These are phyloP conservation scores for Neofusicoccum parvum DNA, from an alignment of 2,329 filamentous ascomycete genomes.

Conservation along the genomic window DNA sequence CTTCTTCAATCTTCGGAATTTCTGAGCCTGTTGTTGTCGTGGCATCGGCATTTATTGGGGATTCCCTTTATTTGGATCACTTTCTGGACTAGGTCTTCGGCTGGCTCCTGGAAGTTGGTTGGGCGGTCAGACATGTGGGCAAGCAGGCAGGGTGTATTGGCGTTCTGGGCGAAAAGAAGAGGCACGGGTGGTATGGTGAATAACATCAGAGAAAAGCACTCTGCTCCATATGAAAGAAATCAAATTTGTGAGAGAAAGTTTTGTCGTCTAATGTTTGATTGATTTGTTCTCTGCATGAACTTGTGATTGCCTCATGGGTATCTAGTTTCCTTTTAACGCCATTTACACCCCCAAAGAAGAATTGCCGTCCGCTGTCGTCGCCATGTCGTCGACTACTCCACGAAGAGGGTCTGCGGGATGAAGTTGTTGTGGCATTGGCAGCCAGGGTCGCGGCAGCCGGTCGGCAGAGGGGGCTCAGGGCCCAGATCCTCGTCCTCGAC, in stretches of 20 bases:
- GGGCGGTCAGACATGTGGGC: background rate
- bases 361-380: background rate
- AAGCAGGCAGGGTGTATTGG: constrained; percentile 1
- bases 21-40: too few relatives aligned
- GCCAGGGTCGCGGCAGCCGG: constrained; percentile 43
- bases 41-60: too few relatives aligned
- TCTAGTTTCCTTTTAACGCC: background rate
- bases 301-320: constrained; percentile 8
- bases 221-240: background rate
- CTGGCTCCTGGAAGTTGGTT: background rate
- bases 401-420: constrained; percentile 13
- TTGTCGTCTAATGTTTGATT: background rate
- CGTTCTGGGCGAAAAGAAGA: background rate
- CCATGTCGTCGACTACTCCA: background rate
- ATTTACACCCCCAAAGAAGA: background rate
- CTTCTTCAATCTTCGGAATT: too few relatives aligned
- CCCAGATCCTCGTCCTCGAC: constrained; percentile 36
- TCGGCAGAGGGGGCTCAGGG: constrained; percentile 52
- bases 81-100: too few relatives aligned
- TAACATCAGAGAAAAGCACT: background rate
- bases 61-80: too few relatives aligned
- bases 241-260: background rate
- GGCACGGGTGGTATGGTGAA: background rate
- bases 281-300: background rate
- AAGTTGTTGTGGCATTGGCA: background rate